Evolutionary conservation across 1,284 basidiomycete species (phyloP).

Genomic region (Puccinia hordei): DNA sequence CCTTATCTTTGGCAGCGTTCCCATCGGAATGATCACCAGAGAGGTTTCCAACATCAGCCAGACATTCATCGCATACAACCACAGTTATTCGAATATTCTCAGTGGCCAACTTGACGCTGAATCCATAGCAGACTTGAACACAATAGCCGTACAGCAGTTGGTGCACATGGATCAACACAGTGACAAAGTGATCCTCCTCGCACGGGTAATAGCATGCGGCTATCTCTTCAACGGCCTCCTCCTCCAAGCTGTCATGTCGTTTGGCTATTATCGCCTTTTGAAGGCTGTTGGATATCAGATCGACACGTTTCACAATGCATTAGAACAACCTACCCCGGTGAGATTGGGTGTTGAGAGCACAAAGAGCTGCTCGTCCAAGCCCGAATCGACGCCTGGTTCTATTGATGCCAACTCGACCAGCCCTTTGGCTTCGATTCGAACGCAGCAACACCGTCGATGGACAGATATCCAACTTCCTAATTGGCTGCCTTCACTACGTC

Average conservation of each 20-base stretch:
- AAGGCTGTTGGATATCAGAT: constrained; percentile 7
- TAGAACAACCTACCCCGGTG: background rate
- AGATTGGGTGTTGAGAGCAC: background rate
- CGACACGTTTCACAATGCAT: background rate
- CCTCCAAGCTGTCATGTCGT: background rate
- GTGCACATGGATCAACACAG: background rate
- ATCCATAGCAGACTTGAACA: background rate
- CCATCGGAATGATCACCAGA: background rate
- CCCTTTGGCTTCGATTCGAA: background rate
- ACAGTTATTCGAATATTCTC: background rate
- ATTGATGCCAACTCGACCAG: background rate
- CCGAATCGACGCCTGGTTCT: background rate
- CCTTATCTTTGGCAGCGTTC: background rate
- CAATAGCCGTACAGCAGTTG: background rate
- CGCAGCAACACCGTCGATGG: background rate
- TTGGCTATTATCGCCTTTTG: background rate
- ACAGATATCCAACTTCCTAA: background rate
- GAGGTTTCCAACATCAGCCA: background rate
- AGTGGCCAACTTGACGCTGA: background rate
- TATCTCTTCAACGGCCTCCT: background rate
- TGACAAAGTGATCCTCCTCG: background rate
- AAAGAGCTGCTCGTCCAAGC: constrained; percentile 1
- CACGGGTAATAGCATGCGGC: background rate
- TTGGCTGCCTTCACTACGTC: background rate
- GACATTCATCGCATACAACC: background rate